Conservation (phyloP, 2,329 filamentous ascomycete genomes). For the Cercospora beticola region DNA sequence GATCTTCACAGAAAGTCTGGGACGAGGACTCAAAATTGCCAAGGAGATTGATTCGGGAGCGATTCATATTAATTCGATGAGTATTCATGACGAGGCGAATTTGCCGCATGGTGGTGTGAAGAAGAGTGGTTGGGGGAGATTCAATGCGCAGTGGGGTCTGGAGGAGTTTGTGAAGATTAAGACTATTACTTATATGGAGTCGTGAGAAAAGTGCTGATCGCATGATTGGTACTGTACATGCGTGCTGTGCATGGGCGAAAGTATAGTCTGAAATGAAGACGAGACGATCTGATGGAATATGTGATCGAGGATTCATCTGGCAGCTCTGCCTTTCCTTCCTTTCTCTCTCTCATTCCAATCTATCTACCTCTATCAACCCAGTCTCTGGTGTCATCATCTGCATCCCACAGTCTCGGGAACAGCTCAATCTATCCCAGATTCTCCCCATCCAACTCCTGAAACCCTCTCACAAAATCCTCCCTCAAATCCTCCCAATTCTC, state of each 20-base stretch:
- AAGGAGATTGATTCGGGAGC: constrained; percentile 59
- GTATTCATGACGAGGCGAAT: constrained; percentile 50
- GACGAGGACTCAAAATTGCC: constrained; percentile 45
- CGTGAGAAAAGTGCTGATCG: neutral
- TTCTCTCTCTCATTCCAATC: neutral
- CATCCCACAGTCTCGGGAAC: neutral
- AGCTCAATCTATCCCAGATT: neutral
- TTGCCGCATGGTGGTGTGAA: constrained; percentile 53
- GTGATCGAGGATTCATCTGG: neutral
- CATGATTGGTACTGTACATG: neutral
- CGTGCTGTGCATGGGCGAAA: neutral
- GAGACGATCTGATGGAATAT: neutral
- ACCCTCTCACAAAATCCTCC: constrained; percentile 68
- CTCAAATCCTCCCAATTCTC: constrained; percentile 84
- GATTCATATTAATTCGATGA: constrained; percentile 54
- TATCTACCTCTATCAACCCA: neutral
- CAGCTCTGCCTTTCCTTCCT: neutral
- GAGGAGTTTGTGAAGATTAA: constrained; percentile 27
- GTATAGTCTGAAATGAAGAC: neutral
- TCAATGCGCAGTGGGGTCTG: constrained; percentile 24
- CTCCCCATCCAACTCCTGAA: constrained; percentile 53
- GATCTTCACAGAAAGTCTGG: constrained; percentile 70
- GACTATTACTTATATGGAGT: constrained; percentile 34
- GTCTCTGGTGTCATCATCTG: neutral
- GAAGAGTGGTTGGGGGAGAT: constrained; percentile 46